Evolutionary conservation across 192 early-diverging fungal species (phyloP), one percentile per base, ranked within the genome.

Genomic region (Entrophospora sp.): DNA sequence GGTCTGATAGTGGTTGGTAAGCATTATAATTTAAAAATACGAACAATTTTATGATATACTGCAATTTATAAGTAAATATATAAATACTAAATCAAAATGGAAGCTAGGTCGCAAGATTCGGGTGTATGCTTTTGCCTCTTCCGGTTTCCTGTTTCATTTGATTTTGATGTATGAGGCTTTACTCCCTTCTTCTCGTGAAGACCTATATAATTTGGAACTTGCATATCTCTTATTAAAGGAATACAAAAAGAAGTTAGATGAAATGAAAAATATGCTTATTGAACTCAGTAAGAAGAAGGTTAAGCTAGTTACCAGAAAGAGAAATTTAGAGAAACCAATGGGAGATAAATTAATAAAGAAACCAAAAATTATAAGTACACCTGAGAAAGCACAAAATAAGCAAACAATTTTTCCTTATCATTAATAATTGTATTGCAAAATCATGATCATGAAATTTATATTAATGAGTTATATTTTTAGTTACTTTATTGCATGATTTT

Each of bases 131-230:
- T 59, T 67, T 55, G 22, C 55, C 34, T 22, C 55, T 58, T 18
- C 37, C 46, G 66, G 52, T 30, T 20, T 16, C 31, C 55, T 67
- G 45, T 67, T 67, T 59, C 66, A 67, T 67, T 67, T 67, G 66
- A 22, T 67, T 30, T n/a, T 67, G 40, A 58, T 67, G 45, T 46
- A 67, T 58, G 38, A 67, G 53, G 53, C 66, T 45, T 67, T 46
- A 20, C 40, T 62, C 24, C 60, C 60, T 45, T 62, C 60, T 44
- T 62, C 60, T 57, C 60, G 32, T 44, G 40, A 61, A 30, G 60
- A 61, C 27, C 43, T 61, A 27, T 42, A 61, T 45, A 61, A 44
- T 22, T 30, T 61, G 24, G 42, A 61, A 61, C 42, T 61, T 42
- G 10, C 14, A 18, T 61, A 61, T 25, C 60, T 44, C 44, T 13